phyloP scores from a whole-genome alignment of 176 grass and related monocot species.

The Otatea glauca region DNA sequence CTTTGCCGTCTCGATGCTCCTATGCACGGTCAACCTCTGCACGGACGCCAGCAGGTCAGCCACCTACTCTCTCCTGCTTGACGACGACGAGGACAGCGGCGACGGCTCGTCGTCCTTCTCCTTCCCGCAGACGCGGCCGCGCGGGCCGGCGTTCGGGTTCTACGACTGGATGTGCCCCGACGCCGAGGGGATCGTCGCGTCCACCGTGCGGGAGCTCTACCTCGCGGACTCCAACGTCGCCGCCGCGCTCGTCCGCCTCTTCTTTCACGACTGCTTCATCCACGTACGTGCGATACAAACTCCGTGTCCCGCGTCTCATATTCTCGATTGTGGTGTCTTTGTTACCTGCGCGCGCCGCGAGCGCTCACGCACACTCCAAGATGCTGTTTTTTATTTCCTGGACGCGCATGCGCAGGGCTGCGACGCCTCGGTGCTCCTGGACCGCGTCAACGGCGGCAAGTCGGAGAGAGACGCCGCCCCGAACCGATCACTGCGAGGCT shows the following conservation, averaged over 20 bases:
- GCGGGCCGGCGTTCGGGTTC: slow-evolving; percentile 48
- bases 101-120: slow-evolving; percentile 40
- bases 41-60: not conserved
- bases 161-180: slow-evolving; percentile 52
- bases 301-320: not conserved
- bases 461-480: slow-evolving; percentile 57
- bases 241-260: slow-evolving; percentile 50
- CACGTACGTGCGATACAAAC: slow-evolving; percentile 37
- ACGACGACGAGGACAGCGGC: slow-evolving; percentile 29
- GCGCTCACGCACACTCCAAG: slow-evolving; percentile 39
- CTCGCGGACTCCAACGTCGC: slow-evolving; percentile 41
- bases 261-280: slow-evolving; percentile 67
- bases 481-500: slow-evolving; percentile 56
- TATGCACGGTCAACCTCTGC: slow-evolving; percentile 15
- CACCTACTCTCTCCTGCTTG: not conserved
- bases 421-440: slow-evolving; percentile 63
- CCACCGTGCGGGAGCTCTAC: slow-evolving; percentile 47
- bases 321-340: not conserved
- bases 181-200: slow-evolving; percentile 49
- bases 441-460: slow-evolving; percentile 9
- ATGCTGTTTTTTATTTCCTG: not conserved
- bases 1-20: slow-evolving; percentile 32
- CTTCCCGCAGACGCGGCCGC: not conserved
- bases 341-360: not conserved
- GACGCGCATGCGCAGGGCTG: slow-evolving; percentile 47